Evolutionary conservation across 1,284 basidiomycete genomes (phyloP).

Genomic region (Mycena sp.): DNA sequence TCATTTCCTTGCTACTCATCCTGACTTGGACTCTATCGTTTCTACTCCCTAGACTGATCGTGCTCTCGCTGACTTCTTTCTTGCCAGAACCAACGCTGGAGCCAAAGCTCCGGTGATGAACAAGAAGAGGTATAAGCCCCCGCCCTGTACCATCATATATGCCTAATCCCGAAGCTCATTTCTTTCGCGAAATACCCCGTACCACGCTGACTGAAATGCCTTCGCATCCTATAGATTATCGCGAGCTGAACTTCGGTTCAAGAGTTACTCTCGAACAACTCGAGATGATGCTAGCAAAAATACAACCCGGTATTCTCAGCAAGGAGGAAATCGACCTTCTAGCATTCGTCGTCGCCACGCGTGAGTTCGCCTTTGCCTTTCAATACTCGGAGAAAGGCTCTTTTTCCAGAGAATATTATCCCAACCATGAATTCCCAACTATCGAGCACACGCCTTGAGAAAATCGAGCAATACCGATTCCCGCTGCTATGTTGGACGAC

Average conservation of each 20-base stretch:
- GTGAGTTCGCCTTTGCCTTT: conserved; percentile 37
- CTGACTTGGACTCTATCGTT: not conserved
- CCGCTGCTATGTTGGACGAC: too few species aligned
- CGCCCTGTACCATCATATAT: conserved; percentile 43
- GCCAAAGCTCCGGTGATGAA: not conserved
- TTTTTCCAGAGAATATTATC: too few species aligned
- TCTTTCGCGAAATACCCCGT: conserved; percentile 34
- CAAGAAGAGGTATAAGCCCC: conserved; percentile 40
- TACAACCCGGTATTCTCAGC: conserved; percentile 4
- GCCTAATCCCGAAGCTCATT: conserved; percentile 36
- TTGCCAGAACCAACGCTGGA: not conserved
- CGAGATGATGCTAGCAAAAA: not conserved
- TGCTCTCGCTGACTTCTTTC: conserved; percentile 11
- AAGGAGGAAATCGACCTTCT: conserved; percentile 37
- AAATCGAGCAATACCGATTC: conserved; percentile 37
- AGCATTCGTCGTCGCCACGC: conserved; percentile 29
- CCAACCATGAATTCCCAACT: conserved; percentile 44
- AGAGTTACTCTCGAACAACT: not conserved
- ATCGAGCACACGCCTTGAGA: conserved; percentile 47
- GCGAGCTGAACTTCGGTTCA: conserved; percentile 4
- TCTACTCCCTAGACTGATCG: conserved; percentile 29
- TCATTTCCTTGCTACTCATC: conserved; percentile 5
- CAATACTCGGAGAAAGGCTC: too few species aligned
- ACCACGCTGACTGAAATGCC: conserved; percentile 27
- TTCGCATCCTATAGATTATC: conserved; percentile 27